Base-by-base conservation (phyloP, 208 protist genomes). In the Crithidia sp. region DNA sequence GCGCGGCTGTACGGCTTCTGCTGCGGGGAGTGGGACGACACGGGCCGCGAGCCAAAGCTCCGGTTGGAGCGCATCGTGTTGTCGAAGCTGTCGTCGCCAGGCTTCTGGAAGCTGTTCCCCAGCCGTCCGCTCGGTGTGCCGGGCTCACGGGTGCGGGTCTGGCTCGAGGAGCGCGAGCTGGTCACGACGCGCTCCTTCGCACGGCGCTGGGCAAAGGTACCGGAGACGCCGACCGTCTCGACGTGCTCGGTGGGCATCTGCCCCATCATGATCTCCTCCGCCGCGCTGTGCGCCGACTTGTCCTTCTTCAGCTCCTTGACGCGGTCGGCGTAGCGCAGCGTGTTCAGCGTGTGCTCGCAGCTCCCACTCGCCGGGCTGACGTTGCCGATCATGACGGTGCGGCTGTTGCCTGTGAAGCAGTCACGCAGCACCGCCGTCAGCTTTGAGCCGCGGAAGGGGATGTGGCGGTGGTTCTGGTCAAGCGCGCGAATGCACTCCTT, bases 301-400 rank as follows among this genome's bases (percentile, higher is more conserved):
- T 96, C 91, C 81, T 95, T 96, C 82, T 95, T 95, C 28, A 97
- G 87, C 81, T 98, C 96, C 77, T 98, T 99, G 10, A 95, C 92
- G 37, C 89, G 87, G 56, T 86, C 86, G n/a, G 92, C 92, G 73
- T 93, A 96, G 64, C 86, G 90, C 52, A 96, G 83, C 43, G 92
- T 96, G 75, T 88, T 92, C 52, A 91, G 81, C 13, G 92, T 92
- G 71, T 96, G 86, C 74, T 96, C 88, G 70, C 85, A 93, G 81
- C 89, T 92, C 62, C 85, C 87, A 60, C 85, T 85, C 7, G 86
- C 85, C 2, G 97, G 97, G 53, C 91, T 89, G 66, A 99, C 86
- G 61, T 92, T 97, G 66, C 91, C 96, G 66, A 98, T 98, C 93
- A 99, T 95, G 47, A 99, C 87, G 2, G 97, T 98, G 9, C 91